These are phyloP conservation scores for Candida dubliniensis DNA, from an alignment of 1,139 yeast species.

Conservation along the genomic window DNA sequence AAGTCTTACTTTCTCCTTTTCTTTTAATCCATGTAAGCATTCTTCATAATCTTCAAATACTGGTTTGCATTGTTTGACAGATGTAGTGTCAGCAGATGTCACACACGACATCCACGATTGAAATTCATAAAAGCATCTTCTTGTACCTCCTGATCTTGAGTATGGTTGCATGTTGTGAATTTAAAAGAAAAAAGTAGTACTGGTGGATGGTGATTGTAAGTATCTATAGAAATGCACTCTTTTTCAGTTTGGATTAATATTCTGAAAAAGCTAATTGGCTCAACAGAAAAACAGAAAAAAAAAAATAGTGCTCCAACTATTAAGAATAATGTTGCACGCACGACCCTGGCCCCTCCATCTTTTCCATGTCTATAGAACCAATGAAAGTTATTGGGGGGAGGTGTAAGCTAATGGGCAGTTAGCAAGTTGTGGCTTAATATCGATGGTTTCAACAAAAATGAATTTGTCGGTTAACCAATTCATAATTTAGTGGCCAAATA, in stretches of 20 bases:
- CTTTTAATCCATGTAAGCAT: conserved; percentile 50
- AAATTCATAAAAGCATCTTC: conserved; percentile 52
- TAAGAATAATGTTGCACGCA: background rate
- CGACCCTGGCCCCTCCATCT: background rate
- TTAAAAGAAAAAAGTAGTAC: background rate
- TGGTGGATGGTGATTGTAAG: background rate
- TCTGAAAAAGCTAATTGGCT: background rate
- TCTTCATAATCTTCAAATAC: conserved; percentile 49
- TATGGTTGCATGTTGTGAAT: conserved; percentile 43
- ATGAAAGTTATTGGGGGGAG: too few relatives aligned
- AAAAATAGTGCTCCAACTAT: background rate
- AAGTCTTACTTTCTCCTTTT: conserved; percentile 47
- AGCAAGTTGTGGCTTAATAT: too few relatives aligned
- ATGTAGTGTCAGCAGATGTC: conserved; percentile 47
- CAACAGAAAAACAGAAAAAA: background rate
- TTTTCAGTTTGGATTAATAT: background rate
- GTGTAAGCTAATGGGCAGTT: too few relatives aligned
- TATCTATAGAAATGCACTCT: background rate
- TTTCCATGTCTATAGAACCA: too few relatives aligned
- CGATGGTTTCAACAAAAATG: too few relatives aligned
- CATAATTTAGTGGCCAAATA: too few relatives aligned
- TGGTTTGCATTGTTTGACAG: conserved; percentile 46
- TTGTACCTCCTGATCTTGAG: conserved; percentile 51
- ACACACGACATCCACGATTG: conserved; percentile 48
- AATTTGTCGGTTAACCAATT: too few relatives aligned